phyloP scores from a whole-genome alignment of 2,329 filamentous ascomycete genomes.

The Fusarium albosuccineum region DNA sequence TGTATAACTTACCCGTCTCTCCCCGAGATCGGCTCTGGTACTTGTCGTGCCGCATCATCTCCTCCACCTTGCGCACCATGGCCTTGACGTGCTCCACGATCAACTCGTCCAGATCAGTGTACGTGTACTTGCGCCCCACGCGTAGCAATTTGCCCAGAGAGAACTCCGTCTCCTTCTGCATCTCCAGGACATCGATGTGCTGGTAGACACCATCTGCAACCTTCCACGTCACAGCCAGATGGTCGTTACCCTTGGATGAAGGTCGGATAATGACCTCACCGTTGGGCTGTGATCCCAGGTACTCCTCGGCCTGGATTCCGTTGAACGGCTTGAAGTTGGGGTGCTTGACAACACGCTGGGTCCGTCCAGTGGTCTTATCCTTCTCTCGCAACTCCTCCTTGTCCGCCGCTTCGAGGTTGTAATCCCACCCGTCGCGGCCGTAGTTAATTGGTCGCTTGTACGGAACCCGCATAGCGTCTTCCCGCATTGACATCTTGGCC shows the following conservation, averaged over 20 bases:
- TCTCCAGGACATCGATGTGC: slow-evolving; percentile 95
- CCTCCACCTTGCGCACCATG: slow-evolving; percentile 97
- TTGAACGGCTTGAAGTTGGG: slow-evolving; percentile 96
- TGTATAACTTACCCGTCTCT: slow-evolving; percentile 81
- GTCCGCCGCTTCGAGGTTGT: slow-evolving; percentile 82
- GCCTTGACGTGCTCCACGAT: slow-evolving; percentile 98
- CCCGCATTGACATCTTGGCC: slow-evolving; percentile 85
- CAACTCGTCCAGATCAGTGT: slow-evolving; percentile 95
- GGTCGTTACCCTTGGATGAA: slow-evolving; percentile 94
- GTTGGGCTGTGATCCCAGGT: slow-evolving; percentile 83
- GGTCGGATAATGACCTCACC: slow-evolving; percentile 96
- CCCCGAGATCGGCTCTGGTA: slow-evolving; percentile 85
- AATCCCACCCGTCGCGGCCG: slow-evolving; percentile 88
- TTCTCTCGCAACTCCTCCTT: slow-evolving; percentile 87
- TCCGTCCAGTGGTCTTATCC: slow-evolving; percentile 85
- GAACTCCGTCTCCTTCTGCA: slow-evolving; percentile 98
- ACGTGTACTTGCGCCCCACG: slow-evolving; percentile 89
- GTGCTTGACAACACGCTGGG: slow-evolving; percentile 96
- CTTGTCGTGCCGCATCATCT: slow-evolving; percentile 95
- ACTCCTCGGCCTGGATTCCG: slow-evolving; percentile 91
- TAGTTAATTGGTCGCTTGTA: slow-evolving; percentile 78
- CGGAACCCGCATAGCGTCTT: slow-evolving; percentile 81
- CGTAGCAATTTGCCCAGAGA: slow-evolving; percentile 88
- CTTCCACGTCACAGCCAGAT: slow-evolving; percentile 98
- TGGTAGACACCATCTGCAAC: slow-evolving; percentile 96